These are phyloP conservation scores for Colletotrichum caudatum DNA, from an alignment of 2,329 filamentous ascomycete species.

Conservation along the genomic window DNA sequence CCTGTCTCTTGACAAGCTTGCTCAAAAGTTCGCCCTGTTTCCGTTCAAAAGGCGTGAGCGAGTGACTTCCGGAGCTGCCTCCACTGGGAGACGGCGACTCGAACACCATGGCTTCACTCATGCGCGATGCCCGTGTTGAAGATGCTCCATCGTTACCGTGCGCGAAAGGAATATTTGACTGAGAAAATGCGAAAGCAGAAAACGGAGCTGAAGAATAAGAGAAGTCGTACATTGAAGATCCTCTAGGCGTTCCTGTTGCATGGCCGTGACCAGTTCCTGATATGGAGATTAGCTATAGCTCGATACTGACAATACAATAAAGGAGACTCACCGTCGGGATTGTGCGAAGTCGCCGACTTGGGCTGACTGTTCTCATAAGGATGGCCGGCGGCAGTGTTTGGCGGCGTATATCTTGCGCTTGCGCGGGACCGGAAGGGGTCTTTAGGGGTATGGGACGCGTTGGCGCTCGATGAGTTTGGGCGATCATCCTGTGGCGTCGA, in stretches of 20 bases:
- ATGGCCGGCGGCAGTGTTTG: slow-evolving; percentile 25
- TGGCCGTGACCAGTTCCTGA: slow-evolving; percentile 12
- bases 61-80: slow-evolving; percentile 39
- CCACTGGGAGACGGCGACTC: slow-evolving; percentile 41
- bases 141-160: slow-evolving; percentile 6
- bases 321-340: background rate
- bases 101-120: slow-evolving; percentile 14
- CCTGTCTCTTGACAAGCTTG: slow-evolving; percentile 52
- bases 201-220: slow-evolving; percentile 38
- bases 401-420: slow-evolving; percentile 42
- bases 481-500: slow-evolving; percentile 34
- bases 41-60: slow-evolving; percentile 55
- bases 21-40: slow-evolving; percentile 55
- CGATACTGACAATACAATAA: too few species aligned
- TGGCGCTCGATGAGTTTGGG: slow-evolving; percentile 33
- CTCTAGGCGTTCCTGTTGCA: slow-evolving; percentile 45
- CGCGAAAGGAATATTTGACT: slow-evolving; percentile 10
- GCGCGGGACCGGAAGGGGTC: slow-evolving; percentile 40
- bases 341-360: slow-evolving; percentile 15
- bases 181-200: slow-evolving; percentile 19
- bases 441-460: slow-evolving; percentile 32
- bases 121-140: slow-evolving; percentile 6
- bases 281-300: slow-evolving; percentile 11
- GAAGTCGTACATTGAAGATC: slow-evolving; percentile 62
- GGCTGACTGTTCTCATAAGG: slow-evolving; percentile 12